A percentile compares a stretch with the other conserved stretches of the same genome.
These are phyloP conservation scores for Neopestalotiopsis clavispora DNA, from an alignment of 2,329 filamentous ascomycete genomes.

Conservation along the genomic window DNA sequence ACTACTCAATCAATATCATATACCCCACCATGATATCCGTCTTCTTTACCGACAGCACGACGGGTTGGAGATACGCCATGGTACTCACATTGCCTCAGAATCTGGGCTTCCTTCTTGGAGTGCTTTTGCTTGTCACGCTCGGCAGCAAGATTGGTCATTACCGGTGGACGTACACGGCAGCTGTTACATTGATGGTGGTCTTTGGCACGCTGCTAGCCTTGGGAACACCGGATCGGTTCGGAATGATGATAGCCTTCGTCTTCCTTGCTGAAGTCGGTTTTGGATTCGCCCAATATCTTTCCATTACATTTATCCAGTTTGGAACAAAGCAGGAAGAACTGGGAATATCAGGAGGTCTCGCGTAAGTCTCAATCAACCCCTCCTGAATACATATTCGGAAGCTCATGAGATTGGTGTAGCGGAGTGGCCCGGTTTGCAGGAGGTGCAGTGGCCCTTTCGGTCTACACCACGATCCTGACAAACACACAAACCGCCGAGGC, in stretches of 20 bases:
- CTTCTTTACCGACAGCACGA: constrained; percentile 40
- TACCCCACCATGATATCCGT: constrained; percentile 53
- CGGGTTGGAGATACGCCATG: constrained; percentile 37
- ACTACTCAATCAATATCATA: constrained; percentile 51
- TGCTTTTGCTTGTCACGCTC: constrained; percentile 44
- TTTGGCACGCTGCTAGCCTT: constrained; percentile 50
- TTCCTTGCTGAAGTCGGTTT: constrained; percentile 50
- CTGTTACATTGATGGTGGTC: constrained; percentile 50
- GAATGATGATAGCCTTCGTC: constrained; percentile 50
- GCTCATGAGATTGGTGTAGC: constrained; percentile 15
- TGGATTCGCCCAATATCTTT: constrained; percentile 52
- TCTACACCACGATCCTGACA: constrained; percentile 47
- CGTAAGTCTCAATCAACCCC: constrained; percentile 25
- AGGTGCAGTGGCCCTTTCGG: constrained; percentile 44
- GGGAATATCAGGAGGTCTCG: constrained; percentile 47
- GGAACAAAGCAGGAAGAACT: constrained; percentile 54
- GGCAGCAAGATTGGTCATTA: constrained; percentile 49
- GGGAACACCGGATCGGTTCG: constrained; percentile 47
- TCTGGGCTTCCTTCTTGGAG: constrained; percentile 48
- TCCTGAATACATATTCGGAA: not conserved
- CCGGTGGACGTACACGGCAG: constrained; percentile 50
- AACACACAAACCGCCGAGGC: constrained; percentile 39
- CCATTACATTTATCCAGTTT: constrained; percentile 53
- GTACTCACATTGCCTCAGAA: constrained; percentile 48
- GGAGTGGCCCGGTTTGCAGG: constrained; percentile 49